Conservation (phyloP, 805 yeast species). For the Metschnikowia peoriensis region DNA sequence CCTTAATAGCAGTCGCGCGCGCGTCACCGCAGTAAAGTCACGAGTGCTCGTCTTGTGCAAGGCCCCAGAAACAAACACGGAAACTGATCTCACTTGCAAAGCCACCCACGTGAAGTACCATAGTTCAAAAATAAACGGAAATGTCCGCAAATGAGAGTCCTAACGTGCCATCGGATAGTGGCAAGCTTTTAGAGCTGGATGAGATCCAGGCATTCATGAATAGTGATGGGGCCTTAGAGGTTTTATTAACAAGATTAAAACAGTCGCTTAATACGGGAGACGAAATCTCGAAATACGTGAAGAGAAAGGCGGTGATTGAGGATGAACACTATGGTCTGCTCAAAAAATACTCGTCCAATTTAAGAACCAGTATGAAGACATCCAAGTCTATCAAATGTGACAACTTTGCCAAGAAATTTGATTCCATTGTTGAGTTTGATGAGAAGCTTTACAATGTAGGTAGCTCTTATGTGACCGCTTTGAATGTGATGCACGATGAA, state of each 20-base stretch:
- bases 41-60: constrained; percentile 7
- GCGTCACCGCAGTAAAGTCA: constrained; percentile 3
- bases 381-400: constrained; percentile 50
- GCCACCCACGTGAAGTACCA: not conserved
- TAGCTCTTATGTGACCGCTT: constrained; percentile 70
- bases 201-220: constrained; percentile 51
- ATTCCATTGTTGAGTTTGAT: constrained; percentile 70
- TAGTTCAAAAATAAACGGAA: not conserved
- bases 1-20: not conserved
- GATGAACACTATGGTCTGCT: constrained; percentile 75
- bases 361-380: constrained; percentile 48
- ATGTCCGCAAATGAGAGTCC: constrained; percentile 5
- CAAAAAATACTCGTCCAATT: constrained; percentile 63
- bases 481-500: constrained; percentile 86
- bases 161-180: constrained; percentile 9
- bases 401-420: constrained; percentile 65
- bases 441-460: constrained; percentile 71
- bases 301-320: constrained; percentile 74
- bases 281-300: constrained; percentile 76
- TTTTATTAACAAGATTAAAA: constrained; percentile 69
- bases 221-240: constrained; percentile 76
- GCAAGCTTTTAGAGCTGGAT: constrained; percentile 28
- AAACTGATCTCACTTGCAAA: not conserved
- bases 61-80: constrained; percentile 2
- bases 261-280: constrained; percentile 80